Percentiles rank a stretch among this genome's conserved stretches.
Evolutionary conservation across 1,284 basidiomycete genomes (phyloP).

Genomic region (Boletus mariae): DNA sequence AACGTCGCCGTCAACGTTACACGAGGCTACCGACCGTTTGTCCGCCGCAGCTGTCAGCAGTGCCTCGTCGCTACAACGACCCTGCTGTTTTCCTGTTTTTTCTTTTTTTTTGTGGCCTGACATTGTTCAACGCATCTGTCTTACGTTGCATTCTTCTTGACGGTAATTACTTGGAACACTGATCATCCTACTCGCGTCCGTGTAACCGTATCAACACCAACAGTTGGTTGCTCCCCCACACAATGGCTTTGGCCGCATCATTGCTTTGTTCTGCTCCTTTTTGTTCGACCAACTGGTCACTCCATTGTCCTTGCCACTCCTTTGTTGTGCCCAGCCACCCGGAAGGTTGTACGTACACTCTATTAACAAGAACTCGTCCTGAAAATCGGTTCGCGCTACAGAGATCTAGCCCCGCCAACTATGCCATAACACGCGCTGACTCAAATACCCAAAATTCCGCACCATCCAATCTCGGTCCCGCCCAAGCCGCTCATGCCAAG

Average conservation of each 20-base stretch:
- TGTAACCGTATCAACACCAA: neutral
- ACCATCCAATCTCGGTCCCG: neutral
- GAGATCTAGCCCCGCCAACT: too few relatives aligned
- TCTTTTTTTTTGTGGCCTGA: neutral
- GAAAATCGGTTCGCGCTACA: neutral
- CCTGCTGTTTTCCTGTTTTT: neutral
- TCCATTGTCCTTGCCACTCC: conserved; percentile 17
- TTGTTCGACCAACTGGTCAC: conserved; percentile 19
- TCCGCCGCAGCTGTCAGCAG: neutral
- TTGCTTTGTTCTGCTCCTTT: neutral
- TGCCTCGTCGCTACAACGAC: conserved; percentile 4
- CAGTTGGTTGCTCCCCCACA: neutral
- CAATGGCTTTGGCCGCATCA: neutral
- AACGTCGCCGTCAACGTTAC: conserved; percentile 28
- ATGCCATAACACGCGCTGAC: neutral
- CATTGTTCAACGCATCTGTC: neutral
- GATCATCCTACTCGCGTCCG: too few relatives aligned
- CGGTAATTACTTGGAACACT: conserved; percentile 7
- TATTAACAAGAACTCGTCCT: neutral
- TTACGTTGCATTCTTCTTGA: conserved; percentile 7
- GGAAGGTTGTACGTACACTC: neutral
- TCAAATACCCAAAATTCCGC: neutral
- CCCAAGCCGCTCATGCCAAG: neutral
- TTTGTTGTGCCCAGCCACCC: conserved; percentile 11
- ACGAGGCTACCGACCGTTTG: conserved; percentile 28